Evolutionary conservation across 2,329 filamentous ascomycete species (phyloP), one percentile per base, ranked within the genome.

Genomic region (Leptodontidium sp.): DNA sequence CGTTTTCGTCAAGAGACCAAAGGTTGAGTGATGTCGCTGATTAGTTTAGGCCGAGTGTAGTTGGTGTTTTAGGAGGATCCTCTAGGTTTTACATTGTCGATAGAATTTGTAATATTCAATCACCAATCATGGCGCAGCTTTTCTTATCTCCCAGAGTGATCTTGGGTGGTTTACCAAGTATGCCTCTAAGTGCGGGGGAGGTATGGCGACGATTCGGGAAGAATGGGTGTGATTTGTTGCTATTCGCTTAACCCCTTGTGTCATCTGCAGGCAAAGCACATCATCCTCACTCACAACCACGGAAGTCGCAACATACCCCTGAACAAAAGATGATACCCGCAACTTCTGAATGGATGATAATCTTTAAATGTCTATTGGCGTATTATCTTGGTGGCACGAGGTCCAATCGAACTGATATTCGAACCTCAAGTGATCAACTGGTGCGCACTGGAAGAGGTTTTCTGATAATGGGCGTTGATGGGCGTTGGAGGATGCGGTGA

Each of bases 221-320:
- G 26, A 14, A 14, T 21, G 21, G 11, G 49, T 29, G 49, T 52
- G 49, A 52, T 52, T 50, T 52, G 49, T 52, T 52, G 49, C 49
- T 17, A 52, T 52, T 52, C 49, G 49, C 49, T 52, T 52, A 52
- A 50, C 9, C 9, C 21, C 49, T 52, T 52, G 49, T 52, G 11
- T 15, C 21, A 52, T 52, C 24, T 29, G 49, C 21, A 52, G 49
- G 9, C 11, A 29, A 52, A 52, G 49, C 49, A 52, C 49, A 52
- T 52, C 49, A 52, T 52, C 49, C 2, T 21, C 9, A 26, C 21
- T 21, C 21, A 21, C 21, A 11, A 52, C 15, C 8, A 52, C 6
- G 21, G 14, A 52, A 12, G 24, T 12, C 8, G 49, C 24, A 11
- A 14, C 17, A 21, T 11, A 11, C n/a, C 4, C 17, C 47, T 50